Evolutionary conservation across 306 rosid species (phyloP).

Genomic region (Carpinus fangiana): DNA sequence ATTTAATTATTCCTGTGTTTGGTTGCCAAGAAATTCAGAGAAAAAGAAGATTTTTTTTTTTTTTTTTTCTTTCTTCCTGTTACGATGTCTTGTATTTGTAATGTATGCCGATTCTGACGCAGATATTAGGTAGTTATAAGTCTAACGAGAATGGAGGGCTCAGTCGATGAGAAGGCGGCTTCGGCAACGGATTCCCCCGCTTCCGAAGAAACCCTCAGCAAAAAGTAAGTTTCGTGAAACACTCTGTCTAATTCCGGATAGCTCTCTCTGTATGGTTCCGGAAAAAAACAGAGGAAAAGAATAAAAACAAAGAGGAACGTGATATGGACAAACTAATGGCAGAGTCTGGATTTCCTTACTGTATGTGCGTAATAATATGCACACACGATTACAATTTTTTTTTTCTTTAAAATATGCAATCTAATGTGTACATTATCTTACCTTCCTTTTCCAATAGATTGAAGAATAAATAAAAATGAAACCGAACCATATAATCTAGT

Average conservation of each 20-base stretch:
- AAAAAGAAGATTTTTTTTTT: background rate
- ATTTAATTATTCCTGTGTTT: background rate
- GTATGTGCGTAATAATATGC: background rate
- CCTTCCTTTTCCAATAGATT: too few relatives aligned
- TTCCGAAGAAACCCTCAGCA: constrained; percentile 40
- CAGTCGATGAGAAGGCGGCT: constrained; percentile 24
- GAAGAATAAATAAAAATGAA: too few relatives aligned
- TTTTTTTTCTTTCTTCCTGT: background rate
- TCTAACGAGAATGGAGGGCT: constrained; percentile 18
- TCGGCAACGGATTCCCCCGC: constrained; percentile 16
- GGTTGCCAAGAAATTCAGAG: background rate
- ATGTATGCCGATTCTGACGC: background rate
- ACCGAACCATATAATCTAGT: too few relatives aligned
- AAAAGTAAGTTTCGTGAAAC: constrained; percentile 36
- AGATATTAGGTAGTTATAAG: background rate
- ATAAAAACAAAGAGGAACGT: background rate
- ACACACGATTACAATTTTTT: too few relatives aligned
- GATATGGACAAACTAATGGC: too few relatives aligned
- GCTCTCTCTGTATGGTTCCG: constrained; percentile 5
- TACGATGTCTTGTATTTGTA: background rate
- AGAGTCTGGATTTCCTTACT: background rate
- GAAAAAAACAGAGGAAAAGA: background rate
- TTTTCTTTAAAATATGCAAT: too few relatives aligned
- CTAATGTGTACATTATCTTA: too few relatives aligned
- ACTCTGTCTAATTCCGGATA: background rate